phyloP scores from a whole-genome alignment of 352 stramenopile species.

The Pythium vanterpoolii region DNA sequence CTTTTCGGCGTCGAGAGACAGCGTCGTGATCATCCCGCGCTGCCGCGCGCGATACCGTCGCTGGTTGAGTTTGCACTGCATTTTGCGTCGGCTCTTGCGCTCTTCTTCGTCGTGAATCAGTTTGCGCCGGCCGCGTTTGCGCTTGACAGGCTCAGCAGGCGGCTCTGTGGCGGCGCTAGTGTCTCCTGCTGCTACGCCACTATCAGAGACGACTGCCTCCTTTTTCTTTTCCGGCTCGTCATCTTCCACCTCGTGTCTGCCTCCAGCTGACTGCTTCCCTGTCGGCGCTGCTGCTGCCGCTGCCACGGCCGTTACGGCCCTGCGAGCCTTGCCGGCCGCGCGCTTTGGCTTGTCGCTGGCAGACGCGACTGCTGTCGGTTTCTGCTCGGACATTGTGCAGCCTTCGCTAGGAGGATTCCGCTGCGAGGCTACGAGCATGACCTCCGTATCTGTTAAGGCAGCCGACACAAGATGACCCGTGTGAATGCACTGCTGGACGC shows the following conservation, averaged over 20 bases:
- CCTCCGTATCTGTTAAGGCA: not conserved
- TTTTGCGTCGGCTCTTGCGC: constrained; percentile 56
- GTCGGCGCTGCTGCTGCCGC: not conserved
- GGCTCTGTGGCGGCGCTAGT: not conserved
- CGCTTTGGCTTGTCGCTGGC: not conserved
- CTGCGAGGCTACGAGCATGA: not conserved
- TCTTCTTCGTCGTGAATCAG: constrained; percentile 65
- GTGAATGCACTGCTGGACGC: too few species aligned
- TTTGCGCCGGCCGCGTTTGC: constrained; percentile 39
- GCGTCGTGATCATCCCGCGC: constrained; percentile 50
- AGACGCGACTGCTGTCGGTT: not conserved
- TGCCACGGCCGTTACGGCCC: not conserved
- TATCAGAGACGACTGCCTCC: not conserved
- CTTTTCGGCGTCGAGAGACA: constrained; percentile 57
- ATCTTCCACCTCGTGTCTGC: not conserved
- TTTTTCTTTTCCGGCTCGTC: not conserved
- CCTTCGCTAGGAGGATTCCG: not conserved
- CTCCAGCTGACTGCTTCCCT: not conserved
- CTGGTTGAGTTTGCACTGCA: constrained; percentile 76
- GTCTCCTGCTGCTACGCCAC: not conserved
- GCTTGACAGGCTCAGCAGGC: constrained; percentile 15
- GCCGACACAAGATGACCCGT: not conserved
- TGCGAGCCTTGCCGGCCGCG: not conserved
- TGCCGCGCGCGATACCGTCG: constrained; percentile 63
- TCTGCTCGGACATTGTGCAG: not conserved